Evolutionary conservation across 2,329 filamentous ascomycete species (phyloP).

Genomic region (Hymenoscyphus fructigenus): DNA sequence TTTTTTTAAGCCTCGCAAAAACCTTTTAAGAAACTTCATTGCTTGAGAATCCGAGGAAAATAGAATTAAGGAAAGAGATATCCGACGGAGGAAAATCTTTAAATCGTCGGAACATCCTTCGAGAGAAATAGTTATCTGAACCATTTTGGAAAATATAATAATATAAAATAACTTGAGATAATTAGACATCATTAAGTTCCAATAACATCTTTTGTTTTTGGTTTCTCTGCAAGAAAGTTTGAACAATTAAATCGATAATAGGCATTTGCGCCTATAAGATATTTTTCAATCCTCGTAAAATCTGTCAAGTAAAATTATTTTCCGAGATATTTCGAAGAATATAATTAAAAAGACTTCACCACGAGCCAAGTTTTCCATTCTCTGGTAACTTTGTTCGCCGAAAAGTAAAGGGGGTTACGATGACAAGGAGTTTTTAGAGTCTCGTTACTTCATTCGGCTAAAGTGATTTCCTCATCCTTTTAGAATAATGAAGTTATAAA

Average conservation of each 20-base stretch:
- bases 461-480: too few species aligned
- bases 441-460: too few species aligned
- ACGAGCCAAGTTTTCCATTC: too few species aligned
- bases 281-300: background rate
- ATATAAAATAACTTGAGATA: background rate
- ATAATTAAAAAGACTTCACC: background rate
- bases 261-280: background rate
- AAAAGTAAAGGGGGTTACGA: too few species aligned
- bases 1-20: background rate
- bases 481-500: too few species aligned
- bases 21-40: background rate
- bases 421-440: too few species aligned
- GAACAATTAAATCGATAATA: background rate
- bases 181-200: background rate
- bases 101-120: background rate
- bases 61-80: background rate
- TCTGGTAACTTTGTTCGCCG: too few species aligned
- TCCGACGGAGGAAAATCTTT: background rate
- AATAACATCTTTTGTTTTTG: background rate
- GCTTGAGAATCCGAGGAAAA: background rate
- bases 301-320: background rate
- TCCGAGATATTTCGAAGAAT: background rate
- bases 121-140: background rate
- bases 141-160: background rate
- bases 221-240: background rate